A percentile compares a stretch with the other conserved stretches of the same genome.
phyloP scores from a whole-genome alignment of 2,329 filamentous ascomycete species.

The Alternaria novae-zelandiae region DNA sequence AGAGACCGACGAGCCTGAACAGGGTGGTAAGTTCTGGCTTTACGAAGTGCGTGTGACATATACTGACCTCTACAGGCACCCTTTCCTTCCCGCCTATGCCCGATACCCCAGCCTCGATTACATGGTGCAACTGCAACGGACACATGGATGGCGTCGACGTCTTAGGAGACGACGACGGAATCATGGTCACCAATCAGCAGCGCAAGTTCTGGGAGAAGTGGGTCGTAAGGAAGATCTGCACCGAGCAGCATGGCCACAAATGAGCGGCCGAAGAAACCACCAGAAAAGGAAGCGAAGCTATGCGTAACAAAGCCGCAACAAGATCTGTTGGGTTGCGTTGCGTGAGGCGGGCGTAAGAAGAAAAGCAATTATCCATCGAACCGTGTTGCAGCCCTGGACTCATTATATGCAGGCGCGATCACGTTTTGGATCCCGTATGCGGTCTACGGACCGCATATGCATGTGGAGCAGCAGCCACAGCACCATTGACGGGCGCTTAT shows the following conservation, averaged over 20 bases:
- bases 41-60: neutral
- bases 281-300: neutral
- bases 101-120: constrained; percentile 54
- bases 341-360: neutral
- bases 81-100: constrained; percentile 56
- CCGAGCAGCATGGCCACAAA: constrained; percentile 50
- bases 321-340: constrained; percentile 1
- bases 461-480: constrained; percentile 20
- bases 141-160: constrained; percentile 53
- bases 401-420: constrained; percentile 9
- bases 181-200: constrained; percentile 55
- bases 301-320: neutral
- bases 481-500: constrained; percentile 28
- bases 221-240: constrained; percentile 57
- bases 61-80: constrained; percentile 25
- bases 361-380: constrained; percentile 4
- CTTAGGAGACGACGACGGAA: constrained; percentile 59
- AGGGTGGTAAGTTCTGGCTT: constrained; percentile 26
- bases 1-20: constrained; percentile 46
- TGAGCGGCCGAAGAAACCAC: constrained; percentile 19
- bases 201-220: constrained; percentile 64
- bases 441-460: constrained; percentile 19
- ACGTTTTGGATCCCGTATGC: constrained; percentile 19
- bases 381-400: neutral
- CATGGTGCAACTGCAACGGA: constrained; percentile 55